Evolutionary conservation across 2,329 filamentous ascomycete genomes (phyloP).

Genomic region (Tolypocladium ophioglossoides): DNA sequence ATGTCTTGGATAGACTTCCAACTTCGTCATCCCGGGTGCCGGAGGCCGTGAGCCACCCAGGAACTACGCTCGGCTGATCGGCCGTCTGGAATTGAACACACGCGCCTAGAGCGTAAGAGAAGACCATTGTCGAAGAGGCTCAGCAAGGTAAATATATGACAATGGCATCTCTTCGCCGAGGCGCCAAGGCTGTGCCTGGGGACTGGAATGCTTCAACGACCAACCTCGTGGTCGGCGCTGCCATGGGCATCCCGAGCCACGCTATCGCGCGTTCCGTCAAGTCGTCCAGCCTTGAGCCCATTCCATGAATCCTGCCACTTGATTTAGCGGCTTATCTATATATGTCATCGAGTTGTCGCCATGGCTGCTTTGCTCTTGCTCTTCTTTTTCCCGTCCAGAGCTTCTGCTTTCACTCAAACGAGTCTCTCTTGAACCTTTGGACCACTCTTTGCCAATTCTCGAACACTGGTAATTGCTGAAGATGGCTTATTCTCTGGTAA

Average conservation of each 20-base stretch:
- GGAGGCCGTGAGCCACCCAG: background rate
- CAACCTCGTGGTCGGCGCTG: background rate
- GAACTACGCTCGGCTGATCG: background rate
- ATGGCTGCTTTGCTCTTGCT: background rate
- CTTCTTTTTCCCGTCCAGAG: background rate
- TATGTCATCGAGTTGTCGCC: background rate
- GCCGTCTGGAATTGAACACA: background rate
- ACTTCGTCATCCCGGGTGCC: background rate
- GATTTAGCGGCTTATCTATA: background rate
- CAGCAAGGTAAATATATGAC: too few relatives aligned
- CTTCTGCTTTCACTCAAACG: background rate
- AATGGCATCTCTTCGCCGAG: background rate
- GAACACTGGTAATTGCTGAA: slow-evolving; percentile 1
- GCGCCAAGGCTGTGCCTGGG: background rate
- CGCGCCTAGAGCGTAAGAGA: background rate
- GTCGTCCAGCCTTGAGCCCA: background rate
- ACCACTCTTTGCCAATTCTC: background rate
- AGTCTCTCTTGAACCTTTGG: background rate
- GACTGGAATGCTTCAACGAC: background rate
- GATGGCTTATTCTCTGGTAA: slow-evolving; percentile 31
- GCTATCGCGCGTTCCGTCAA: background rate
- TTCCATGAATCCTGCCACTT: background rate
- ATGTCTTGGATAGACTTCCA: background rate
- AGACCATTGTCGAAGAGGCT: background rate
- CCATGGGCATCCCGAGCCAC: background rate